Base-by-base conservation (phyloP, 805 yeast species). In the Schizosaccharomyces osmophilus region DNA sequence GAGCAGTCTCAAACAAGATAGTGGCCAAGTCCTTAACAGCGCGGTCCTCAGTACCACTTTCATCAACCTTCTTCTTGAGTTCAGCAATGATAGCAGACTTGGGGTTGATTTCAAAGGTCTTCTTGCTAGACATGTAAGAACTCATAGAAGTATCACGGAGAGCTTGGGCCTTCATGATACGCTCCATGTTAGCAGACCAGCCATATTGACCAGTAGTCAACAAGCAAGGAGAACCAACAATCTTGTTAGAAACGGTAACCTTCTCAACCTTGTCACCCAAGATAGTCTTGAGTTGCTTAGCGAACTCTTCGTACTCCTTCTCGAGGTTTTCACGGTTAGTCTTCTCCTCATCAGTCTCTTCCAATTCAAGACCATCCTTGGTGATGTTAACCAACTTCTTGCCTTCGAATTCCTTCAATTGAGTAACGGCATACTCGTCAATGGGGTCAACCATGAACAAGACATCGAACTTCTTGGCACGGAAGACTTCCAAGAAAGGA, bases 161-260 rank as follows among this genome's bases (percentile, higher is more conserved):
- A 70, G 99, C 98, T 81, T 93, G 99, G 65, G 98, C 98, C 82
- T 93, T 93, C 99, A 93, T 93, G 82, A 93, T 93, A 85, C 98
- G 90, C 82, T 93, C 99, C 98, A 93, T 93, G 82, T 93, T 93
- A 72, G 99, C 99, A 68, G 98, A 93, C 99, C 99, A 93, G 75
- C 99, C 98, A 76, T 93, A 93, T 80, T 93, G 97, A 69, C 97
- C 97, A 69, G 98, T 93, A 83, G 98, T 88, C 75, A 93, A 93
- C 69, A 98, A 98, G 75, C 98, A 98, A 76, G 99, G 99, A 63
- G 97, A 89, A 73, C 89, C 97, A 70, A 89, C 87, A 73, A 93
- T 82, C 78, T 87, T 88, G 79, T 90, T 94, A 67, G 97, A 88
- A 67, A 93, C 96, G 73, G 89, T 88, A 77, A 94, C 98, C 82